Evolutionary conservation across 1,284 basidiomycete genomes (phyloP).

Genomic region (Pterulicium gracile): DNA sequence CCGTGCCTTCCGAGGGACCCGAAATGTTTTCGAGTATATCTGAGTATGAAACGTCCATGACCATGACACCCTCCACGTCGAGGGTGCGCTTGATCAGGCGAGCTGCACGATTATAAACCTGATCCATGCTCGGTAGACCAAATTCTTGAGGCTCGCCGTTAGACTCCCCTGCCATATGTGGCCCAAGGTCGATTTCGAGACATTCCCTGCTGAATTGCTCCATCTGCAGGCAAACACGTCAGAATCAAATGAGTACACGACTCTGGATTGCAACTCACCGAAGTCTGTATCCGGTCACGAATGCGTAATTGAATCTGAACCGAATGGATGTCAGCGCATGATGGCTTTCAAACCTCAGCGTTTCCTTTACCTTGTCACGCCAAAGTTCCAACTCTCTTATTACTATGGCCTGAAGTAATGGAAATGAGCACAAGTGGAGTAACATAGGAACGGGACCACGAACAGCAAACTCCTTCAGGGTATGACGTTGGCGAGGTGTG

Average conservation of each 20-base stretch:
- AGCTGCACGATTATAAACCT: constrained; percentile 80
- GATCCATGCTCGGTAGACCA: constrained; percentile 47
- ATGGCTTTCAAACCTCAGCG: constrained; percentile 3
- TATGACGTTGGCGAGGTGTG: constrained; percentile 81
- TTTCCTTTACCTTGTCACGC: constrained; percentile 67
- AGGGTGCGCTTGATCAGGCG: constrained; percentile 82
- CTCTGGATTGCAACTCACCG: constrained; percentile 44
- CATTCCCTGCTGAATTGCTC: constrained; percentile 93
- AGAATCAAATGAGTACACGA: constrained; percentile 1
- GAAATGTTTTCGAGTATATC: constrained; percentile 65
- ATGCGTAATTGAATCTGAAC: constrained; percentile 78
- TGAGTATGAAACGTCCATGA: constrained; percentile 88
- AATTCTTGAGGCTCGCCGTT: neutral
- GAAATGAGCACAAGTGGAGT: constrained; percentile 1
- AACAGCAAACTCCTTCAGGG: constrained; percentile 86
- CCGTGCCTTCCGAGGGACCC: constrained; percentile 51
- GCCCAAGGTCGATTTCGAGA: constrained; percentile 68
- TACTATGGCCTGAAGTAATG: constrained; percentile 53
- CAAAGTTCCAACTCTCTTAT: constrained; percentile 95
- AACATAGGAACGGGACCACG: constrained; percentile 11
- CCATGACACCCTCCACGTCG: constrained; percentile 84
- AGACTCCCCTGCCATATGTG: neutral
- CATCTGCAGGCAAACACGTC: constrained; percentile 44
- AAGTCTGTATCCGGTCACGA: constrained; percentile 84
- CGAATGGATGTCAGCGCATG: constrained; percentile 1